Conservation (phyloP, 306 rosid genomes). For the Medicago arabica region DNA sequence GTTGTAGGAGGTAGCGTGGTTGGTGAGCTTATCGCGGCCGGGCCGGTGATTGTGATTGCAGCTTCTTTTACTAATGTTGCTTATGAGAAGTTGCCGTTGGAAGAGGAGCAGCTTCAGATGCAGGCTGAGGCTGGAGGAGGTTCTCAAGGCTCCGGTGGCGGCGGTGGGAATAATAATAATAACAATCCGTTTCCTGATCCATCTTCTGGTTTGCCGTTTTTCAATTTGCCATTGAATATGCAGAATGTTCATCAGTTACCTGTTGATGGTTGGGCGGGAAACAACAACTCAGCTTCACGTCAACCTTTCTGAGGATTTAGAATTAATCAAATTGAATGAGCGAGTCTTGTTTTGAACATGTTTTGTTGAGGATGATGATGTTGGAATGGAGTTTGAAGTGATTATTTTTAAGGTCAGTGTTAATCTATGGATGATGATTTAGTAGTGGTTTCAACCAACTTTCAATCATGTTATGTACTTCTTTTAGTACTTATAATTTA, state of each 20-base stretch:
- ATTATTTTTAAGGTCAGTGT: slow-evolving; percentile 60
- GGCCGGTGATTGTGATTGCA: slow-evolving; percentile 89
- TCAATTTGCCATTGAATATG: slow-evolving; percentile 89
- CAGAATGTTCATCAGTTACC: slow-evolving; percentile 92
- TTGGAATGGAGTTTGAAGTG: not conserved
- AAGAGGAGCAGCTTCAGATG: slow-evolving; percentile 66
- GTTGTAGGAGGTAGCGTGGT: slow-evolving; percentile 93
- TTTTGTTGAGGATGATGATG: not conserved
- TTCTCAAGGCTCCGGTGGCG: slow-evolving; percentile 51
- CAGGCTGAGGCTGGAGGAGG: slow-evolving; percentile 40
- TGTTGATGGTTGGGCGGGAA: slow-evolving; percentile 64
- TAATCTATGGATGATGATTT: slow-evolving; percentile 29
- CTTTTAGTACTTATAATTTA: slow-evolving; percentile 21
- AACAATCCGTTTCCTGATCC: slow-evolving; percentile 74
- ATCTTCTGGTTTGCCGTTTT: slow-evolving; percentile 88
- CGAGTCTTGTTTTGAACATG: not conserved
- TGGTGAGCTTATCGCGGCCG: slow-evolving; percentile 83
- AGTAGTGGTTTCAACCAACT: slow-evolving; percentile 26
- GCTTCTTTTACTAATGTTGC: slow-evolving; percentile 95
- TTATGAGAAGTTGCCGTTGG: slow-evolving; percentile 88
- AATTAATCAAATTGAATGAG: not conserved
- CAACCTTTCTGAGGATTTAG: slow-evolving; percentile 49
- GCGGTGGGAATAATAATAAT: slow-evolving; percentile 39
- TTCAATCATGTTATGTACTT: slow-evolving; percentile 18
- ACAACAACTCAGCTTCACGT: slow-evolving; percentile 48